Evolutionary conservation across 768 basidiomycete genomes (phyloP).

Genomic region (Boletus rex-veris): DNA sequence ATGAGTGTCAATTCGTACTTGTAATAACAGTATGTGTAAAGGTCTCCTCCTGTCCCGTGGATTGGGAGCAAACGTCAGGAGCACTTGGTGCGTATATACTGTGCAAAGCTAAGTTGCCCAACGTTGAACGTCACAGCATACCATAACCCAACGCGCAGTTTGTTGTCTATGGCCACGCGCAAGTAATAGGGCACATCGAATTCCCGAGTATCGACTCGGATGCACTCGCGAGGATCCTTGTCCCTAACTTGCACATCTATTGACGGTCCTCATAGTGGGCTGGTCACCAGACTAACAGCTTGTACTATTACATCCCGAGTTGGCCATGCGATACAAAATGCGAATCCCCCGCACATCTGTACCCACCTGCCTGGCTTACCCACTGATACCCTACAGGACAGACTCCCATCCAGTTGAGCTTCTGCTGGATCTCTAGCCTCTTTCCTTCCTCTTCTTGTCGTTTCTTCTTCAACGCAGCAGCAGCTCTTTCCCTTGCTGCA

Average conservation of each 20-base stretch:
- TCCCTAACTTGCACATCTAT: no score
- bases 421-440: constrained; percentile 37
- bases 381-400: constrained; percentile 46
- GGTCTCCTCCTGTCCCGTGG: no score
- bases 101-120: constrained; percentile 72
- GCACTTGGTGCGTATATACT: not conserved
- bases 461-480: constrained; percentile 30
- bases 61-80: no score
- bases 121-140: constrained; percentile 82
- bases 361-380: constrained; percentile 40
- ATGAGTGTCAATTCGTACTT: no score
- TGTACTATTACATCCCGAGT: constrained; percentile 4
- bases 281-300: no score
- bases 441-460: constrained; percentile 39
- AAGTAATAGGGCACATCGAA: constrained; percentile 97
- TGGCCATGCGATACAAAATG: constrained; percentile 36
- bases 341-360: constrained; percentile 44
- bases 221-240: constrained; percentile 83
- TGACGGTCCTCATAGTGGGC: no score
- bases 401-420: constrained; percentile 45
- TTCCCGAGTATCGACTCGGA: constrained; percentile 93
- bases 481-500: constrained; percentile 24
- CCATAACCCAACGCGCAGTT: constrained; percentile 97
- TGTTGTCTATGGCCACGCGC: constrained; percentile 98
- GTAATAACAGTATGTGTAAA: no score